Conservation (phyloP, 2,329 filamentous ascomycete species). For the Sclerotinia glacialis region DNA sequence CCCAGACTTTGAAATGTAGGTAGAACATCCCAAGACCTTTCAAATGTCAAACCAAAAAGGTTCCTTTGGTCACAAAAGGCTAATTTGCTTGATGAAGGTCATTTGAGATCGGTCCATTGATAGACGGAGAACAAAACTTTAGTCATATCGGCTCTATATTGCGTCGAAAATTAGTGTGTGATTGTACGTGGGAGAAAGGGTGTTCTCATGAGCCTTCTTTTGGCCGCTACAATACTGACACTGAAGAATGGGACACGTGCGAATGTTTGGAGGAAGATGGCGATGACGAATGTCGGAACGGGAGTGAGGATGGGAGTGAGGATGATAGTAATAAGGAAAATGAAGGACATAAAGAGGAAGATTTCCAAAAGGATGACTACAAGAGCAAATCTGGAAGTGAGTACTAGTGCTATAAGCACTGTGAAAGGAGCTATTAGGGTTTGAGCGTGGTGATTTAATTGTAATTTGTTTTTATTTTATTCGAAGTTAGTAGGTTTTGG, state of each 20-base stretch:
- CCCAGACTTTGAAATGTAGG: not conserved
- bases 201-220: not conserved
- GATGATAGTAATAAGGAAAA: not conserved
- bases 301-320: not conserved
- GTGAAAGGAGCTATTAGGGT: not conserved
- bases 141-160: not conserved
- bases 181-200: rapidly evolving
- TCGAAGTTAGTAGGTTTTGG: not conserved
- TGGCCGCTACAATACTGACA: not conserved
- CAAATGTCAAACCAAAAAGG: not conserved
- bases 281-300: not conserved
- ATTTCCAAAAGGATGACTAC: not conserved
- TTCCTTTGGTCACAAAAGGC: not conserved
- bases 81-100: not conserved
- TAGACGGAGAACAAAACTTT: not conserved
- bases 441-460: not conserved
- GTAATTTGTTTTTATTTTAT: too few species aligned
- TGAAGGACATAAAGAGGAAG: not conserved
- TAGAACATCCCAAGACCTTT: not conserved
- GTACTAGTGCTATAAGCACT: not conserved
- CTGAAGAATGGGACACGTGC: not conserved
- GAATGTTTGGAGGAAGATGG: not conserved
- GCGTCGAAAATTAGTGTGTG: not conserved
- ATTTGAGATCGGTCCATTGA: not conserved
- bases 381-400: not conserved